Evolutionary conservation across 192 early-diverging fungal genomes (phyloP), one percentile per base, ranked within the genome.

Genomic region (Glomus cerebriforme): DNA sequence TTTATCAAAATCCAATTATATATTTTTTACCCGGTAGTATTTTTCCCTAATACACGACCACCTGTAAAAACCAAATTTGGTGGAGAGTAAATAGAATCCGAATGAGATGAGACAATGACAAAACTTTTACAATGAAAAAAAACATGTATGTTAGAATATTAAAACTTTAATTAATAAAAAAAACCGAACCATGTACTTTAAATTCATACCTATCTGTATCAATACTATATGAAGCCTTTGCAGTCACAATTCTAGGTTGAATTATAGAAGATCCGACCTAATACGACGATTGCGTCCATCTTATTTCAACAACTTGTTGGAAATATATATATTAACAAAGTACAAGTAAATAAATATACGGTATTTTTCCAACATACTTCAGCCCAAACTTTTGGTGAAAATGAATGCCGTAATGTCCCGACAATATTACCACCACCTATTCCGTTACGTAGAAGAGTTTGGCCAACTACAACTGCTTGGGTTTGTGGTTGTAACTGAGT

Each of bases 381-480:
- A 15, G 87, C 86, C 83, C 90, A 93, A 17, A 93, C 71, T 62
- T 87, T 89, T 7, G 93, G 91, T 10, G 91, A 90, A 24, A 93
- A 86, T 54, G 95, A 82, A 83, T 96, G 94, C 2, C 92, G 90
- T 37, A 97, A 74, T 15, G 93, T 94, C 26, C 90, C 95, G 17
- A 92, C 79, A 32, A 97, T 85, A 69, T 91, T 96, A 58, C 94
- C 95, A 2, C 89, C 89, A 54, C 94, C 93, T 79, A 92, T 82
- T 31, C 91, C 90, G 58, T 90, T 90, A 63, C 90, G 81, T 31
- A 93, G 78, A 13, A 91, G 82, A 87, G 92, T 92, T 22, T 88
- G 86, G 29, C 91, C 92, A 47, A 86, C 83, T 26, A 94, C 66
- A 3, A 84, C 79, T 17, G 84, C 82, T 27, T 86, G 81, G 2